phyloP scores from a whole-genome alignment of 2,329 filamentous ascomycete genomes.

The Ciborinia camelliae region DNA sequence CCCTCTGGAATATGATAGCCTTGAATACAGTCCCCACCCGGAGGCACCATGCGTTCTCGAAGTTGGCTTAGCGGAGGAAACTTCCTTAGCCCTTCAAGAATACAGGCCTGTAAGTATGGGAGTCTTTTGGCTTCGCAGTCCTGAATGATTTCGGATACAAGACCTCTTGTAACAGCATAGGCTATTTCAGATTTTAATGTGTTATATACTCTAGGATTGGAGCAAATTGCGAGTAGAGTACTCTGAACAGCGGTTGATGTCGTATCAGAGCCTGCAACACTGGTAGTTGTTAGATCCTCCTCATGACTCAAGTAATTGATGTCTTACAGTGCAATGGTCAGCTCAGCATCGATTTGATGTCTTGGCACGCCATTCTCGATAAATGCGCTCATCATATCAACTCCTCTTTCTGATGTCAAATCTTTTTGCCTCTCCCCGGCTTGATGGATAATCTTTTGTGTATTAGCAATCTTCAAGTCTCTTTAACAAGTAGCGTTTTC shows the following conservation, averaged over 20 bases:
- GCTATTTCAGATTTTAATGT: neutral
- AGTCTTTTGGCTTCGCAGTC: neutral
- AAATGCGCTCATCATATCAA: neutral
- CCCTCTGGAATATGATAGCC: neutral
- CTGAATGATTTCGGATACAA: neutral
- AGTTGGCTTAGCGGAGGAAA: neutral
- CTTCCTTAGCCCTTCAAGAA: neutral
- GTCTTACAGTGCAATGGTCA: neutral
- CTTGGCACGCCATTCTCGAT: neutral
- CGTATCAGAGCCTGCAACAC: neutral
- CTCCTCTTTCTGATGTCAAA: neutral
- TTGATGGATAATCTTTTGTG: neutral
- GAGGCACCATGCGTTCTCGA: neutral
- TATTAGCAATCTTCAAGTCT: neutral
- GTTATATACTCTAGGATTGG: neutral
- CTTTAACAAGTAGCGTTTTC: neutral
- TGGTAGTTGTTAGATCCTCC: neutral
- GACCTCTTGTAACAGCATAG: neutral
- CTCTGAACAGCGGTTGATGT: neutral
- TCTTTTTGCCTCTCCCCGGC: neutral
- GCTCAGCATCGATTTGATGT: neutral
- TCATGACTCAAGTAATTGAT: neutral
- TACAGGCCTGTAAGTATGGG: neutral
- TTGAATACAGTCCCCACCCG: neutral
- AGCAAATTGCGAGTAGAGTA: neutral